Conservation (phyloP, 495 filamentous ascomycete genomes). For the Melanomma pulvis-pyrius region DNA sequence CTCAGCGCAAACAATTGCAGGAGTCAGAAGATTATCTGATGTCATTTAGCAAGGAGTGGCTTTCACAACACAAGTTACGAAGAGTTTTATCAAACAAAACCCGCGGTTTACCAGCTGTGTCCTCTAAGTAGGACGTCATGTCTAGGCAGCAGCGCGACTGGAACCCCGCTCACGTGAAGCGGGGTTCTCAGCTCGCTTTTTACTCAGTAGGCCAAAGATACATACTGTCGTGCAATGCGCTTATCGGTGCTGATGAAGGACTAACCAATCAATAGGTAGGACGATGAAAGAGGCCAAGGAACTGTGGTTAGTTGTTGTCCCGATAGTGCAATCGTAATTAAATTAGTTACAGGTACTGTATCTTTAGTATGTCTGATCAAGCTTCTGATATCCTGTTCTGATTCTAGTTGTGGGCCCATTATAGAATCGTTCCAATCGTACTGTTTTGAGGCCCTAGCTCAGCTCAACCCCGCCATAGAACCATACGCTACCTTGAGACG, state of each 20-base stretch:
- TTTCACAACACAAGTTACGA: not conserved
- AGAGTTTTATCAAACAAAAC: too few species aligned
- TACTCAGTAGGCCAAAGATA: not conserved
- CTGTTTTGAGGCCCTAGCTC: too few species aligned
- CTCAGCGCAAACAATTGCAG: constrained; percentile 6
- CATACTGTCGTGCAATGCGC: not conserved
- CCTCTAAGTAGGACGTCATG: too few species aligned
- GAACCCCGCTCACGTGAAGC: not conserved
- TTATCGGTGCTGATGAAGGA: not conserved
- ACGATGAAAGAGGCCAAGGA: not conserved
- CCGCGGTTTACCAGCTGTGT: too few species aligned
- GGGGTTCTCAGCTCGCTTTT: not conserved
- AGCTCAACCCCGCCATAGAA: too few species aligned
- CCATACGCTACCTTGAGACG: too few species aligned
- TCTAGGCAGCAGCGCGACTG: not conserved
- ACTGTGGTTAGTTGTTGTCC: not conserved
- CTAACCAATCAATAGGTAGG: not conserved
- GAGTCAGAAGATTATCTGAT: constrained; percentile 1
- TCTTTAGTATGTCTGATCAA: too few species aligned
- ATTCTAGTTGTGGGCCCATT: too few species aligned
- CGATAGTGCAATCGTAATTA: not conserved
- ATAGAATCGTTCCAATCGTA: too few species aligned
- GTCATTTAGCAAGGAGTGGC: not conserved
- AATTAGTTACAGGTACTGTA: too few species aligned
- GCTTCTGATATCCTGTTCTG: too few species aligned